These are phyloP conservation scores for Tilletia indica DNA, from an alignment of 1,284 basidiomycete species.

Conservation along the genomic window DNA sequence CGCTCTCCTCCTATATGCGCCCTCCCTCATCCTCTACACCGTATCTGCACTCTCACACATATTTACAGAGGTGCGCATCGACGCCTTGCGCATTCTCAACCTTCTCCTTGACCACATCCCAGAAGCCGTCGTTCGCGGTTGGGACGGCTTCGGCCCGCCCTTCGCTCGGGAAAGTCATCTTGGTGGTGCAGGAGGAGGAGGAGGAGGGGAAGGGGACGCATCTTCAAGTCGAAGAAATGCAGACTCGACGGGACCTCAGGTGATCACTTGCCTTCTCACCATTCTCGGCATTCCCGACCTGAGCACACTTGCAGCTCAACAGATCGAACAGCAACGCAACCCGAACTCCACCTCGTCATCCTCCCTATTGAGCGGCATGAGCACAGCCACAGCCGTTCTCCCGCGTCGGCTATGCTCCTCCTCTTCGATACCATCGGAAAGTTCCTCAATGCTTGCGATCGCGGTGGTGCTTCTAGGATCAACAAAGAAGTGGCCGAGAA, in stretches of 20 bases:
- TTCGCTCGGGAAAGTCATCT: slow-evolving; percentile 23
- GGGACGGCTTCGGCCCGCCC: slow-evolving; percentile 30
- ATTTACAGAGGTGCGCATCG: slow-evolving; percentile 86
- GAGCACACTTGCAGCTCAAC: background rate
- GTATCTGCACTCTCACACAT: slow-evolving; percentile 91
- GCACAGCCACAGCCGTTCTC: slow-evolving; percentile 19
- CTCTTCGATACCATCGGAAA: slow-evolving; percentile 15
- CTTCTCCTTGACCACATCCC: slow-evolving; percentile 75
- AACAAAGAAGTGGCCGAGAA: background rate
- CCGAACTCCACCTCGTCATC: slow-evolving; percentile 24
- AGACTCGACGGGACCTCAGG: slow-evolving; percentile 28
- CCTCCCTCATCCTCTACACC: slow-evolving; percentile 75
- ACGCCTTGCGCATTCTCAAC: slow-evolving; percentile 79
- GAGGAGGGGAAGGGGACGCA: background rate
- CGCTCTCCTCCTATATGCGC: slow-evolving; percentile 64
- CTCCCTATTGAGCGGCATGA: slow-evolving; percentile 16
- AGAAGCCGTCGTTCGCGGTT: slow-evolving; percentile 51
- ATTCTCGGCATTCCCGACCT: slow-evolving; percentile 36
- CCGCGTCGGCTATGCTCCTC: background rate
- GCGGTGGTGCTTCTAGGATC: background rate
- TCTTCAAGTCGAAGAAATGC: slow-evolving; percentile 16
- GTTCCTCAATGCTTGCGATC: slow-evolving; percentile 16
- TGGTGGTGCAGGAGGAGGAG: background rate
- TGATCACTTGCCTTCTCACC: slow-evolving; percentile 45
- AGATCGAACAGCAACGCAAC: slow-evolving; percentile 23